A percentile compares a stretch with the other conserved stretches of the same genome.
These are phyloP conservation scores for Saturnispora serradocipensis DNA, from an alignment of 805 yeast genomes.

Conservation along the genomic window DNA sequence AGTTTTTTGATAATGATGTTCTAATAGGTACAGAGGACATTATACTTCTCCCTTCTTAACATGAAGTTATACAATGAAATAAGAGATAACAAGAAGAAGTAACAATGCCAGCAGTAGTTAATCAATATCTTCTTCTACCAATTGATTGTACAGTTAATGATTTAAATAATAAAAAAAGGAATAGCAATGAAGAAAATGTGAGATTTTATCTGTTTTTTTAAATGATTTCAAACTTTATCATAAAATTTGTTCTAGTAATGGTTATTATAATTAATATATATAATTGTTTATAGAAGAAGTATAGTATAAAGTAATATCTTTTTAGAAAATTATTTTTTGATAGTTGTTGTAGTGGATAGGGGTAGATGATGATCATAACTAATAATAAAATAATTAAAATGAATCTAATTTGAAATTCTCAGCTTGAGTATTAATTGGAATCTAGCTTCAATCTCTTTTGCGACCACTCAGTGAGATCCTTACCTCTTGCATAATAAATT, in stretches of 20 bases:
- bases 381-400: too few relatives aligned
- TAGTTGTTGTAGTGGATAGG: background rate
- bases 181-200: too few relatives aligned
- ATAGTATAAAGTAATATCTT: background rate
- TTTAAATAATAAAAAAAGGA: background rate
- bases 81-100: background rate
- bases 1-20: constrained; percentile 1
- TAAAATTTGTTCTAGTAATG: background rate
- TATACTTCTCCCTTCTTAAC: background rate
- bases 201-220: background rate
- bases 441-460: constrained; percentile 14
- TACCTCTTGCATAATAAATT: constrained; percentile 22
- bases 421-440: constrained; percentile 7
- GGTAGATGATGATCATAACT: too few relatives aligned
- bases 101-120: too few relatives aligned
- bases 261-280: background rate
- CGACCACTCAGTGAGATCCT: constrained; percentile 18
- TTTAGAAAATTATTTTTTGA: background rate
- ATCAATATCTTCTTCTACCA: background rate
- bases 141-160: background rate
- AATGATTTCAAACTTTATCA: too few relatives aligned
- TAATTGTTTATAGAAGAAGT: background rate
- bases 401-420: too few relatives aligned
- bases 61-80: background rate
- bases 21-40: constrained; percentile 1